Evolutionary conservation across 1,139 yeast genomes (phyloP), one percentile per base, ranked within the genome.

Genomic region (Sugiyamaella sp.): DNA sequence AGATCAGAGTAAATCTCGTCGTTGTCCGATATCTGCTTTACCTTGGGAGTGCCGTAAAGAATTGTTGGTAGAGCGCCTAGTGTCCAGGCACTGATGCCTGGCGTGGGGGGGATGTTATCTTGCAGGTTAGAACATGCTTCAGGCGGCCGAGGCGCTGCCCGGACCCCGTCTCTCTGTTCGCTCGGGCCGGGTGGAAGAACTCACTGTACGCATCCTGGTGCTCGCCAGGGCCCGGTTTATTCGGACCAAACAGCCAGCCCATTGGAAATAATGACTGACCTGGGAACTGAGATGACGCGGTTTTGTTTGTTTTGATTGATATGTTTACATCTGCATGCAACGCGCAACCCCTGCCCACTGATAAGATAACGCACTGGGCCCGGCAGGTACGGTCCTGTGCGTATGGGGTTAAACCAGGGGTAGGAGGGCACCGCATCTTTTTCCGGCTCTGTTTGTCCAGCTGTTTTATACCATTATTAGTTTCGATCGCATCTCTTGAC

Each of bases 71-170:
- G 41, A 2, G 64, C 61, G 12, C 55, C 55, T 24, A 61, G 32
- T 4, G 63, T 62, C 63, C 63, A 61, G 2, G 54, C 35, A 20
- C 55, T 58, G 4, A 60, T 51, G 10, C 63, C 64, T 1, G 64
- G 64, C 2, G 64, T 61, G 10, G 52, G 60, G 8, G 64, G 64
- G 4, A 60, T 46, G 9, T 41, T 52, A 9, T 49, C 58, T 47
- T n/a, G 14, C 20, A 12, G 8, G 48, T 44, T 33, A 32, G 43
- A 19, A n/a, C 17, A 4, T 29, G 35, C 46, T 32, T 39, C 29
- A 17, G 39, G 39, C 39, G 39, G 32, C 22, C 22, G 29, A n/a
- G 17, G 14, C 20, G 22, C 41, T 38, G 41, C 41, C 41, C 24
- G 9, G 10, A 6, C 5, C 29, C 29, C 29, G 10, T 5, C 29